phyloP scores from a whole-genome alignment of 805 yeast genomes.

The Ogataea thermomethanolica region DNA sequence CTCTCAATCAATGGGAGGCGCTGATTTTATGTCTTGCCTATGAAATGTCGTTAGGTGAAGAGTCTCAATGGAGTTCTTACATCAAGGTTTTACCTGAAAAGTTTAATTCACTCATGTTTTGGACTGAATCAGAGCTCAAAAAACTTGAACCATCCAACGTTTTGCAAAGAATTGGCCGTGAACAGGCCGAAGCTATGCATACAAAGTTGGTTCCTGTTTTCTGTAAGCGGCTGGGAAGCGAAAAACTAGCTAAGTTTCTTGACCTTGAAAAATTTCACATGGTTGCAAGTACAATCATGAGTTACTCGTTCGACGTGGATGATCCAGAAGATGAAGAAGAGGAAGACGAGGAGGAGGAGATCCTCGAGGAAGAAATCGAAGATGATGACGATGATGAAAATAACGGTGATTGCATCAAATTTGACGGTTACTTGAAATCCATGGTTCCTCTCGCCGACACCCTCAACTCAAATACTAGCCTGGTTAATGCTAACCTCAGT shows the following conservation, averaged over 20 bases:
- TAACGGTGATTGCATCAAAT: constrained; percentile 21
- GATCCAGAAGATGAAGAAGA: constrained; percentile 23
- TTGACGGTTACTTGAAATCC: constrained; percentile 53
- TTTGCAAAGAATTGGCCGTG: constrained; percentile 65
- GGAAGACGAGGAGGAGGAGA: constrained; percentile 24
- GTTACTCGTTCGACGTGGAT: constrained; percentile 87
- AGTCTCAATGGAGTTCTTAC: constrained; percentile 67
- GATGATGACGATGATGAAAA: constrained; percentile 23
- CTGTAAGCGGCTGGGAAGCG: constrained; percentile 37
- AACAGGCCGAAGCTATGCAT: constrained; percentile 61
- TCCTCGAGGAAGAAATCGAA: constrained; percentile 28
- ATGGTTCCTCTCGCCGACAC: constrained; percentile 95
- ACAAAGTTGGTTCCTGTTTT: constrained; percentile 39
- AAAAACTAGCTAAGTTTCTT: constrained; percentile 32
- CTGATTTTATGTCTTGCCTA: constrained; percentile 65
- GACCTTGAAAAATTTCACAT: constrained; percentile 60
- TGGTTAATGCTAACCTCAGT: constrained; percentile 69
- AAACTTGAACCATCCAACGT: constrained; percentile 68
- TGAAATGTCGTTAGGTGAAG: constrained; percentile 46
- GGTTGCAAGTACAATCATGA: constrained; percentile 78
- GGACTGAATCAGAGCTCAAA: constrained; percentile 62
- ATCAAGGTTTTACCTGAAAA: constrained; percentile 64
- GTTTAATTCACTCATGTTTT: constrained; percentile 73
- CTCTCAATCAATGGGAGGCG: constrained; percentile 71
- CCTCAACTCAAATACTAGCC: constrained; percentile 76